Conservation (phyloP, 1,284 basidiomycete genomes). For the Flammula alnicola region DNA sequence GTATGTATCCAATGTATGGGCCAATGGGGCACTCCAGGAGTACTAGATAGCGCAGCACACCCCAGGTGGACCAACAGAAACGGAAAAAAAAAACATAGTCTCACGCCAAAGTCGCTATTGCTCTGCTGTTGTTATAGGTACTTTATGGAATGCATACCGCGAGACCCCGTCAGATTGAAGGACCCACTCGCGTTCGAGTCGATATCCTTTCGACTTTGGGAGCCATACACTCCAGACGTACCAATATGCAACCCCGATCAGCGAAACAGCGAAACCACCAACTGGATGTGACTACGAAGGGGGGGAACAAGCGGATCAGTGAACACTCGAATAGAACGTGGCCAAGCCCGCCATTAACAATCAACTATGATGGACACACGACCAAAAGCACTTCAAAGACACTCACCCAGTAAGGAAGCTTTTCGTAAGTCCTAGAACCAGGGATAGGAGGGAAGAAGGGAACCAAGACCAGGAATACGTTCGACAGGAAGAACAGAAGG, state of each 20-base stretch:
- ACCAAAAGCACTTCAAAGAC: too few species aligned
- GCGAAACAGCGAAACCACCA: constrained; percentile 52
- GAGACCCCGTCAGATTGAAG: constrained; percentile 58
- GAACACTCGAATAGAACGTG: too few species aligned
- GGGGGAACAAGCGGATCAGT: background rate
- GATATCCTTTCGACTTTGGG: constrained; percentile 56
- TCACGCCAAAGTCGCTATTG: background rate
- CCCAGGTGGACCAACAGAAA: too few species aligned
- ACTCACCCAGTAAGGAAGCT: constrained; percentile 69
- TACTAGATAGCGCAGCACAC: too few species aligned
- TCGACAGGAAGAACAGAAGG: constrained; percentile 62
- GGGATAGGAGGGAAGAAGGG: constrained; percentile 63
- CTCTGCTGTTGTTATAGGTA: constrained; percentile 11
- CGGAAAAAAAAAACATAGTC: too few species aligned
- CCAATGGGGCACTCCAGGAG: too few species aligned
- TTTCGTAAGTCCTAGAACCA: constrained; percentile 53
- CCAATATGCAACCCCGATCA: constrained; percentile 64
- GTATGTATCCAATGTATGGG: too few species aligned
- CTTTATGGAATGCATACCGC: constrained; percentile 45
- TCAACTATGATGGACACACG: too few species aligned
- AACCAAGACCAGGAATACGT: constrained; percentile 61
- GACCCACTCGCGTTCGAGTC: constrained; percentile 50
- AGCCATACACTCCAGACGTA: constrained; percentile 58
- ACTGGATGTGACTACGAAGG: constrained; percentile 64
- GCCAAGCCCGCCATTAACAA: too few species aligned